Conservation (phyloP, 2,329 filamentous ascomycete species). For the Aureobasidium uvarum region DNA sequence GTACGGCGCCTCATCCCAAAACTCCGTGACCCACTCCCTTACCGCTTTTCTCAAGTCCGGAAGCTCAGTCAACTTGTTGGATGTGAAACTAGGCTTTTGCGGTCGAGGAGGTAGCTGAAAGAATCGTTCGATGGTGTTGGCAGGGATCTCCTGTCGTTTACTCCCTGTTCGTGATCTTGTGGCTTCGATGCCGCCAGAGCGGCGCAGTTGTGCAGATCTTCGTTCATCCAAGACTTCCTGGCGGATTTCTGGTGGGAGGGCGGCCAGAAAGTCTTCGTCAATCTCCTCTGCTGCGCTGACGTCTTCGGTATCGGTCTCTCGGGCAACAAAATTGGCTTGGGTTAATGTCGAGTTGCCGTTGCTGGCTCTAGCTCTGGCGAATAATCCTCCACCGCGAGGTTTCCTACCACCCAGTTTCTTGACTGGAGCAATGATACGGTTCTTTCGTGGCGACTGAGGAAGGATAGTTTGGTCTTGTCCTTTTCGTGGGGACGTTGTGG, state of each 20-base stretch:
- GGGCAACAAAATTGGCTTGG: constrained; percentile 69
- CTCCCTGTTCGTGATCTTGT: constrained; percentile 18
- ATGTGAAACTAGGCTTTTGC: constrained; percentile 61
- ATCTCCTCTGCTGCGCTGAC: constrained; percentile 49
- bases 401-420: constrained; percentile 62
- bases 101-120: constrained; percentile 52
- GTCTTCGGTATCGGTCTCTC: constrained; percentile 38
- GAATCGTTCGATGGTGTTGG: constrained; percentile 39
- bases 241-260: constrained; percentile 77
- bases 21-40: constrained; percentile 71
- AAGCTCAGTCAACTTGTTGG: constrained; percentile 53
- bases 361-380: constrained; percentile 49
- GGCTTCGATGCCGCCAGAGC: constrained; percentile 43
- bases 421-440: constrained; percentile 51
- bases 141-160: constrained; percentile 30
- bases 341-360: constrained; percentile 60
- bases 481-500: constrained; percentile 34
- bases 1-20: constrained; percentile 72
- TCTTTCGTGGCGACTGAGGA: constrained; percentile 56
- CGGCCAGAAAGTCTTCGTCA: constrained; percentile 72
- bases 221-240: constrained; percentile 76
- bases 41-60: constrained; percentile 72
- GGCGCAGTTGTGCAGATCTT: constrained; percentile 58
- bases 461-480: constrained; percentile 39
- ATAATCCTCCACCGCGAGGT: constrained; percentile 53